phyloP scores from a whole-genome alignment of 2,329 filamentous ascomycete species.

The Verticillium isaacii region DNA sequence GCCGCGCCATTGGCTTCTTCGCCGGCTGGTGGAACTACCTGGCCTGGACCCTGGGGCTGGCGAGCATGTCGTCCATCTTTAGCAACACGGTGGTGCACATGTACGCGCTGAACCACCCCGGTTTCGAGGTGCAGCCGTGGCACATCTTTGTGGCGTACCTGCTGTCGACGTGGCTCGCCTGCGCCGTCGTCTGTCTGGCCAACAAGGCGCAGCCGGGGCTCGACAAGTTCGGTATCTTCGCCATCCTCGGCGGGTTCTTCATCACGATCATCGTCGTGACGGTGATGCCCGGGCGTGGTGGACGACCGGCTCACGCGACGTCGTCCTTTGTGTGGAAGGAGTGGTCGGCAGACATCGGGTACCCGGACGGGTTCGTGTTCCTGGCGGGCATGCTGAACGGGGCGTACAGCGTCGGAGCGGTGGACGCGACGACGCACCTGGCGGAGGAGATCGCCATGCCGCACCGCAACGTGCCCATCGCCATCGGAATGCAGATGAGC shows the following conservation, averaged over 20 bases:
- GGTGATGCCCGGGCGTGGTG: constrained; percentile 39
- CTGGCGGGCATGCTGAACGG: constrained; percentile 51
- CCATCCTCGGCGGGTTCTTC: constrained; percentile 48
- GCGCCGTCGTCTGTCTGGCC: constrained; percentile 42
- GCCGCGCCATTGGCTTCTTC: constrained; percentile 42
- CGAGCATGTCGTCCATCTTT: constrained; percentile 35
- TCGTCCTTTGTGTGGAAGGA: constrained; percentile 33
- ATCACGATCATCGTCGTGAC: constrained; percentile 51
- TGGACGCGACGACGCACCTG: constrained; percentile 61
- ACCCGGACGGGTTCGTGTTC: constrained; percentile 36
- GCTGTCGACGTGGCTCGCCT: constrained; percentile 32
- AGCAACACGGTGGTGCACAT: constrained; percentile 36
- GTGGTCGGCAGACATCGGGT: constrained; percentile 33
- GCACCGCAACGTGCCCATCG: constrained; percentile 47
- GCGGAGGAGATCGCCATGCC: constrained; percentile 59
- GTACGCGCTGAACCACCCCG: constrained; percentile 35
- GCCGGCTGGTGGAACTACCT: constrained; percentile 42
- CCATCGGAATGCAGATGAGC: constrained; percentile 43
- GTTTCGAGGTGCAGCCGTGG: constrained; percentile 31
- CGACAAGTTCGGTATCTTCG: constrained; percentile 48
- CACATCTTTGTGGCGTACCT: constrained; percentile 39
- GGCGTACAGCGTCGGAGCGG: constrained; percentile 62
- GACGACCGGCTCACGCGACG: constrained; percentile 23
- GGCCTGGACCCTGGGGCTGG: constrained; percentile 33
- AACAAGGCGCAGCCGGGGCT: constrained; percentile 48